Conservation (phyloP, 768 basidiomycete genomes). For the Lactifluus piperatus region DNA sequence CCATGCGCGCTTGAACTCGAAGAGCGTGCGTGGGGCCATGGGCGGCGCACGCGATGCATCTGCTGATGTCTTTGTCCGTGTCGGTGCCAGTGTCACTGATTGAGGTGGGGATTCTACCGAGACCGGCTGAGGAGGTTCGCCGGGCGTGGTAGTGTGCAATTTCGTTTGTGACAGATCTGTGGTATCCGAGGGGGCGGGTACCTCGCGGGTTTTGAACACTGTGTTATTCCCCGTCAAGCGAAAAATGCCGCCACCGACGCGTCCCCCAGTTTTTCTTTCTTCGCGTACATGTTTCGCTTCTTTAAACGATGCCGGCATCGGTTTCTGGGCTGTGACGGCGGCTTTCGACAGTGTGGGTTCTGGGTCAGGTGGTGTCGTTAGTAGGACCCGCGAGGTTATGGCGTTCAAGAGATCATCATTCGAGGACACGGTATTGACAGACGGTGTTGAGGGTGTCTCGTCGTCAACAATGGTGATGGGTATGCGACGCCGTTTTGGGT, state of each 20-base stretch:
- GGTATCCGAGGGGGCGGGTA: background rate
- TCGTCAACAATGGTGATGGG: constrained; percentile 54
- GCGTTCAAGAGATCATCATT: constrained; percentile 16
- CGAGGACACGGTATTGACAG: background rate
- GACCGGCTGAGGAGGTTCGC: background rate
- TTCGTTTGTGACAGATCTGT: background rate
- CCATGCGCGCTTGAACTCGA: constrained; percentile 61
- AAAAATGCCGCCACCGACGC: constrained; percentile 68
- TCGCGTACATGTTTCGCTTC: constrained; percentile 53
- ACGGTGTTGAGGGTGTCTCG: constrained; percentile 8
- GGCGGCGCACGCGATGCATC: constrained; percentile 31
- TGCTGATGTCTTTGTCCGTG: constrained; percentile 3
- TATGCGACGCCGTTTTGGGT: constrained; percentile 42
- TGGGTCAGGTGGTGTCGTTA: constrained; percentile 6
- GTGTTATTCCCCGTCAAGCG: constrained; percentile 52
- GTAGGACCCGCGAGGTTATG: constrained; percentile 14
- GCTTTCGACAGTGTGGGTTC: constrained; percentile 8
- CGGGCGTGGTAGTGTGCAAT: background rate
- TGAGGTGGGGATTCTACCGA: background rate
- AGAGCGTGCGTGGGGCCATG: constrained; percentile 27
- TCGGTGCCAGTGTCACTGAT: background rate
- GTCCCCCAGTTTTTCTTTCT: constrained; percentile 28
- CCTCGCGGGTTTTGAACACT: constrained; percentile 37
- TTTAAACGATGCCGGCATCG: constrained; percentile 37
- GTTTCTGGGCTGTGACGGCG: constrained; percentile 12